These are phyloP conservation scores for Asclepias syriaca DNA, from an alignment of 257 asterid species.

Conservation along the genomic window DNA sequence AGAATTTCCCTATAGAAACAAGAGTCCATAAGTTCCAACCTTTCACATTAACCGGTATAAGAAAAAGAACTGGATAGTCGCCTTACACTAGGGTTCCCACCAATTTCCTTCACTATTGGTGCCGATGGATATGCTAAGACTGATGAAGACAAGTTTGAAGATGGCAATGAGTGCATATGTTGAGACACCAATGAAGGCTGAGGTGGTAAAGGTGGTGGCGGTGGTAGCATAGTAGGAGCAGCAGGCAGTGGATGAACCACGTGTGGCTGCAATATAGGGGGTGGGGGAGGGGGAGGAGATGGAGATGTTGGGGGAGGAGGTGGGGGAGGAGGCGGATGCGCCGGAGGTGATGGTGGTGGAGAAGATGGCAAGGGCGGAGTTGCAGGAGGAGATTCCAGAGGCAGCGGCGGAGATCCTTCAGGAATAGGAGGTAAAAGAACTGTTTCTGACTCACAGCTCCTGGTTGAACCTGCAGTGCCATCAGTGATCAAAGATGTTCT, in stretches of 20 bases:
- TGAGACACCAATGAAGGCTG: conserved; percentile 51
- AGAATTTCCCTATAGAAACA: conserved; percentile 57
- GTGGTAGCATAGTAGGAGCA: conserved; percentile 42
- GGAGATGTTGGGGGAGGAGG: conserved; percentile 41
- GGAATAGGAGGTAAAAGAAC: conserved; percentile 54
- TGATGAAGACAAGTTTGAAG: conserved; percentile 44
- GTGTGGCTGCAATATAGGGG: conserved; percentile 38
- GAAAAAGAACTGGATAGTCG: conserved; percentile 8
- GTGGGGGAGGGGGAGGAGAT: conserved; percentile 35
- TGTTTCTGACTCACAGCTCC: conserved; percentile 28
- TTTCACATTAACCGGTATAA: conserved; percentile 9
- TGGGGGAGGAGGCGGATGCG: conserved; percentile 36
- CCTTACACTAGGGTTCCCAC: conserved; percentile 52
- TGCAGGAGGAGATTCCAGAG: conserved; percentile 70
- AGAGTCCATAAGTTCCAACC: neutral
- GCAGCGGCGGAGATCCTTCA: conserved; percentile 88
- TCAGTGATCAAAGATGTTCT: conserved; percentile 28
- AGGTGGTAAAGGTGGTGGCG: conserved; percentile 52
- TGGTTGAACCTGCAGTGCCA: conserved; percentile 27
- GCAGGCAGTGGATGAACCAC: conserved; percentile 45
- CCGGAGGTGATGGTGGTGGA: conserved; percentile 49
- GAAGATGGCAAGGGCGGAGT: conserved; percentile 90
- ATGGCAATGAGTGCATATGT: conserved; percentile 31
- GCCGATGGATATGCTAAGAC: conserved; percentile 41
- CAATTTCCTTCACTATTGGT: conserved; percentile 42